Evolutionary conservation across 2,329 filamentous ascomycete genomes (phyloP).

Genomic region (Sclerotinia sclerotiorum): DNA sequence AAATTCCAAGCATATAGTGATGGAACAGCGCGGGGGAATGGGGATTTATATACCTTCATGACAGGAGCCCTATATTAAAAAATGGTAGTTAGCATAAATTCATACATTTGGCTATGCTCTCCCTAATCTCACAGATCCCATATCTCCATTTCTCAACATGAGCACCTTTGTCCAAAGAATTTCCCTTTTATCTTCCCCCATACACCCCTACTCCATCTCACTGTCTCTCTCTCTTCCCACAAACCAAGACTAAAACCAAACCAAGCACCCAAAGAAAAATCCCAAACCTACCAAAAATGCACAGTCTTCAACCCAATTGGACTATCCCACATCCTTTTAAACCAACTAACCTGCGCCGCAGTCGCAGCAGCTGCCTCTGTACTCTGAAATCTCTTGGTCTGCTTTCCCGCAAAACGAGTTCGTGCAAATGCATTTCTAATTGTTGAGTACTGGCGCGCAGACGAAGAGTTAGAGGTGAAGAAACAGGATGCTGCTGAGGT

Average conservation of each 20-base stretch:
- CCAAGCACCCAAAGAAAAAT: not conserved
- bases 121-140: not conserved
- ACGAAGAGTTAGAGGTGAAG: constrained; percentile 47
- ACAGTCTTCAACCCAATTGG: constrained; percentile 86
- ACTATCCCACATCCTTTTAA: constrained; percentile 81
- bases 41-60: constrained; percentile 67
- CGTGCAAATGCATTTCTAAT: constrained; percentile 27
- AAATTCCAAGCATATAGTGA: not conserved
- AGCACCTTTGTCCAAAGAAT: no score
- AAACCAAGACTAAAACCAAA: not conserved
- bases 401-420: constrained; percentile 27
- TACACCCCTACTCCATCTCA: no score
- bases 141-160: not conserved
- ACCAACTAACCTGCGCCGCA: constrained; percentile 49
- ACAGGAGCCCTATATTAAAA: constrained; percentile 71
- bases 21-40: no score
- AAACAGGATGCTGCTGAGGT: constrained; percentile 40
- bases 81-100: not conserved
- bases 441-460: constrained; percentile 48
- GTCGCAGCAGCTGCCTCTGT: constrained; percentile 52
- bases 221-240: not conserved
- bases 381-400: constrained; percentile 62
- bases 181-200: not conserved
- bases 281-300: constrained; percentile 79
- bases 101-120: not conserved